These are phyloP conservation scores for Lentinus brumalis DNA, from an alignment of 768 basidiomycete genomes.

Conservation along the genomic window DNA sequence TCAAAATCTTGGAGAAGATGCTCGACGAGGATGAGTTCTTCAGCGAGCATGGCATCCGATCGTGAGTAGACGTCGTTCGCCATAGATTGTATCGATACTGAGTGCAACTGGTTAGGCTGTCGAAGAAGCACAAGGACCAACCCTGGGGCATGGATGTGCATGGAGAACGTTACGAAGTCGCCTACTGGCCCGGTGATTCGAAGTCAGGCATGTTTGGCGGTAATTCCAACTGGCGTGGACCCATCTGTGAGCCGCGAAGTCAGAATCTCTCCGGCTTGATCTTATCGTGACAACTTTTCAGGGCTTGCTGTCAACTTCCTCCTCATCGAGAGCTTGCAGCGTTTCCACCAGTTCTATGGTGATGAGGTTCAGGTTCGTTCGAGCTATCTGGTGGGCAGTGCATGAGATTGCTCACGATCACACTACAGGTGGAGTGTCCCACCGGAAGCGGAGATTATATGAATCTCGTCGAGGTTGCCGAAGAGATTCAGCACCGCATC, in stretches of 20 bases:
- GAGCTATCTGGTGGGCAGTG: neutral
- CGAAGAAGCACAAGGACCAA: slow-evolving; percentile 84
- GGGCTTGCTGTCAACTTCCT: slow-evolving; percentile 98
- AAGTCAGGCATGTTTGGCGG: slow-evolving; percentile 97
- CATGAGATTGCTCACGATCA: neutral
- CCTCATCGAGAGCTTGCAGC: slow-evolving; percentile 92
- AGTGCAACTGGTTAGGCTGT: slow-evolving; percentile 54
- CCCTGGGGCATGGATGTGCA: slow-evolving; percentile 97
- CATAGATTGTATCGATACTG: neutral
- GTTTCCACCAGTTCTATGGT: slow-evolving; percentile 98
- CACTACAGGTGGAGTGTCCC: slow-evolving; percentile 81
- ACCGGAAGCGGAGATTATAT: slow-evolving; percentile 97
- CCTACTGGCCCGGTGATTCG: slow-evolving; percentile 98
- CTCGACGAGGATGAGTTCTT: slow-evolving; percentile 96
- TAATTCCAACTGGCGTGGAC: slow-evolving; percentile 98
- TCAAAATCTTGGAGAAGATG: slow-evolving; percentile 93
- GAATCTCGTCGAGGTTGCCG: slow-evolving; percentile 91
- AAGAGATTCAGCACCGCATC: slow-evolving; percentile 98
- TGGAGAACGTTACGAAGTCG: slow-evolving; percentile 88
- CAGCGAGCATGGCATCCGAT: slow-evolving; percentile 93
- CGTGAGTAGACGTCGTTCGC: slow-evolving; percentile 53
- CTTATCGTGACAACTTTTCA: slow-evolving; percentile 28
- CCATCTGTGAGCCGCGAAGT: slow-evolving; percentile 60
- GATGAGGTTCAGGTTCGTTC: slow-evolving; percentile 69
- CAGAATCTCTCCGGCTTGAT: neutral